Evolutionary conservation across 2,329 filamentous ascomycete genomes (phyloP), one percentile per base, ranked within the genome.

Genomic region (Blastomyces silverae): DNA sequence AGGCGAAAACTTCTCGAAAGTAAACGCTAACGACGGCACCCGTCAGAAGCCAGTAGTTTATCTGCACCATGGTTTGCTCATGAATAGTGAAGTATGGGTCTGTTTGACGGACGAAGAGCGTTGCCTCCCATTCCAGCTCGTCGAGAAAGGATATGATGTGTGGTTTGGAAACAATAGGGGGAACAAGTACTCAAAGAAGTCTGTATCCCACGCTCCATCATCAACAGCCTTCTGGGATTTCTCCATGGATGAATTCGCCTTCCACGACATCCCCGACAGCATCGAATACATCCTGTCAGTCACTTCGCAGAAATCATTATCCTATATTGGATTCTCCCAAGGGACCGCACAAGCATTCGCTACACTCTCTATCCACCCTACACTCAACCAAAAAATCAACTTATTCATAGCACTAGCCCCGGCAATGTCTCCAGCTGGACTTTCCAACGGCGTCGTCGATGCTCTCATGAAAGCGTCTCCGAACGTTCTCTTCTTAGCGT

Each of bases 21-120:
- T 96, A 71, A 97, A 97, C 74, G 89, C 89, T 0, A 80, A 82
- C 0, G 82, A 83, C 0, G 82, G 83, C 46, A 88, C 87, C 71
- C 70, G 89, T 37, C 84, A 84, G 77, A 97, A 97, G 80, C 89
- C 88, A 70, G 90, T 97, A 60, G 87, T 94, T 7, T 99, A 97
- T 75, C 81, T 99, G 68, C 94, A 99, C 73, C 94, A 99, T 77
- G 94, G 93, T 10, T 83, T 99, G 65, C 84, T 99, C 73, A 99
- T 99, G 94, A 97, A 97, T 78, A 96, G 92, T 71, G 94, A 99
- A 77, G 93, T 99, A 44, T 99, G 94, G 94, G 91, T 97, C 10
- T 95, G 91, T 73, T 79, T 93, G 73, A 96, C 93, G 0, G 90
- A 97, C 69, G 87, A 88, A 70, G 85, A 95, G 76, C 85, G 92